Evolutionary conservation across 371 early-diverging fungal genomes (phyloP), one percentile per base, ranked within the genome.

Genomic region (Apophysomyces variabilis): DNA sequence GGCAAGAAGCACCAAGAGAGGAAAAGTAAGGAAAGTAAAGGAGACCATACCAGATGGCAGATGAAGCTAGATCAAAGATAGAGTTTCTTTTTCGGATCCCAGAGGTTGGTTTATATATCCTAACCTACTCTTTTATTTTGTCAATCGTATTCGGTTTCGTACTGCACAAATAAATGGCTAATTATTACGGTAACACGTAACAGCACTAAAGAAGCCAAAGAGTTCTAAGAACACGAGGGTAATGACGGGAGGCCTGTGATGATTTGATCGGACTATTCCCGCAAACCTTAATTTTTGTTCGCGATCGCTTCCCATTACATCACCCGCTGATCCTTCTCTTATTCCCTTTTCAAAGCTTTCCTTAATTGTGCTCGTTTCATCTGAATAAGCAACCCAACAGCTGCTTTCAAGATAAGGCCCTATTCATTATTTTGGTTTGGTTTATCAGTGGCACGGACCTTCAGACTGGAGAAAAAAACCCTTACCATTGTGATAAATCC

Each of bases 401-500:
- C 60, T 21, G 76, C 73, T 60, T 69, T 62, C 16, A 74, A 67
- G 18, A 79, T 70, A 46, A 79, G 66, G 8, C 70, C 47, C 79
- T 79, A 61, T n/a, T n/a, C 32, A 38, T 50, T 4, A 7, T 50
- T 50, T 50, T 21, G 32, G 32, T 50, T 1, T 50, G 18, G 46
- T 38, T 56, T 9, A 32, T 60, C 21, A 38, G 21, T 32, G 7
- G 14, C 62, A 26, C 45, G 12, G n/a, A 32, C 43, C 5, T 26
- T 3, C 32, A 26, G 32, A 26, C 32, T 35, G 14, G 54, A 44
- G n/a, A 3, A 21, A 6, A 1, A 50, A 12, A 12, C 38, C 35
- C 66, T 70, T 74, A 85, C 83, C 70, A 83, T 57, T n/a, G 74
- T 62, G 18, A 82, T 26, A 43, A 77, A 69, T 26, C 70, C 68